Percentiles rank a stretch among this genome's conserved stretches.
Conservation (phyloP, 208 protist genomes). For the Acanthamoeba healyi region DNA sequence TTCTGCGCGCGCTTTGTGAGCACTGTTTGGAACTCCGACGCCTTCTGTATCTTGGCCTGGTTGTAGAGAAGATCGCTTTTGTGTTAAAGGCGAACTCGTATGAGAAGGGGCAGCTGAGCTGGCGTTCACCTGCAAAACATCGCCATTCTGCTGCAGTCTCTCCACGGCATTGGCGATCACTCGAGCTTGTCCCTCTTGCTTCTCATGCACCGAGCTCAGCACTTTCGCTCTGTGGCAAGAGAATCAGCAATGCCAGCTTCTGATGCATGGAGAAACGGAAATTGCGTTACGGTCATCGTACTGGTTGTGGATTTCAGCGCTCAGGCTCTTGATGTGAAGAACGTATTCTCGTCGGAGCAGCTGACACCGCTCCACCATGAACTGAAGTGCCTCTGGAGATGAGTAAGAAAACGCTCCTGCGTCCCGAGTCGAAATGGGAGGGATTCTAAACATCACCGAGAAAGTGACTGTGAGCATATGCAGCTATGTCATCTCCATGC, state of each 20-base stretch:
- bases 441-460: neutral
- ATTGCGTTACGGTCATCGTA: neutral
- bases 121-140: neutral
- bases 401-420: slow-evolving; percentile 2
- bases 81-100: neutral
- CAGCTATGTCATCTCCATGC: too few species aligned
- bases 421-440: neutral
- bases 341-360: slow-evolving; percentile 43
- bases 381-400: slow-evolving; percentile 41
- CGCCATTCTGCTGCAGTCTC: neutral
- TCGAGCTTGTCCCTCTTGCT: neutral
- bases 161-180: neutral
- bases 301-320: slow-evolving; percentile 60
- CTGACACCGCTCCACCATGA: slow-evolving; percentile 49
- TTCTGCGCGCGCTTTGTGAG: slow-evolving; percentile 30
- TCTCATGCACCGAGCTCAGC: slow-evolving; percentile 6
- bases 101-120: too few species aligned
- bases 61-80: neutral
- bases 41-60: slow-evolving; percentile 42
- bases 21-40: neutral
- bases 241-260: neutral
- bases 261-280: too few species aligned
- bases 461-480: neutral
- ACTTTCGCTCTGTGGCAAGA: neutral
- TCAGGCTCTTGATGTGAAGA: neutral